Evolutionary conservation across 345 rosid species (phyloP).

Genomic region (Pseudoturritis turrita): DNA sequence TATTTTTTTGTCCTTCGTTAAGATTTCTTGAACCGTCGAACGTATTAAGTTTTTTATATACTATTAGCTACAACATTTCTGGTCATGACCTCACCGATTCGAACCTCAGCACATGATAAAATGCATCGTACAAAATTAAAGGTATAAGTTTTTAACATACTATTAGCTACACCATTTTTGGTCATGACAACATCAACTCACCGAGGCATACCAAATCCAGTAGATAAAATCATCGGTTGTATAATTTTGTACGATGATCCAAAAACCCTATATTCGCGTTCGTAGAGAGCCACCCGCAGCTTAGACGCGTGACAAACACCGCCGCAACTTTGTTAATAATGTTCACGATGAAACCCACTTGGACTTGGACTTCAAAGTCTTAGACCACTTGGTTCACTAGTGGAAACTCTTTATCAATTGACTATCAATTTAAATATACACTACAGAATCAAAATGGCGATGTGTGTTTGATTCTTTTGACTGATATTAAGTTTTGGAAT

Average conservation of each 20-base stretch:
- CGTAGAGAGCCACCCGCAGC: background rate
- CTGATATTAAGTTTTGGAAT: too few species aligned
- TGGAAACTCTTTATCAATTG: conserved; percentile 4
- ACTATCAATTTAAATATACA: background rate
- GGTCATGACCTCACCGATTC: background rate
- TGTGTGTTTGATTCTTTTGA: background rate
- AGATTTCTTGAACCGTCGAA: background rate
- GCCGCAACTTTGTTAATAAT: background rate
- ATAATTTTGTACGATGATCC: background rate
- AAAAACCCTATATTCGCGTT: background rate
- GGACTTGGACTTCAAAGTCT: conserved; percentile 23
- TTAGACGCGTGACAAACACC: conserved; percentile 1
- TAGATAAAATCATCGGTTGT: background rate
- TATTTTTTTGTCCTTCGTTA: background rate
- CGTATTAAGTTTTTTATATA: background rate
- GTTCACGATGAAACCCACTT: conserved; percentile 2
- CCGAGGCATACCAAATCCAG: too few species aligned
- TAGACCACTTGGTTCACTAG: background rate
- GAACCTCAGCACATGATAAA: background rate
- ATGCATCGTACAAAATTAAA: background rate
- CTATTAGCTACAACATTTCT: background rate
- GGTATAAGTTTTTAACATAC: too few species aligned
- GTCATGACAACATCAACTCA: too few species aligned
- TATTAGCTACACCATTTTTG: too few species aligned
- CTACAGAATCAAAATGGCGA: background rate